Evolutionary conservation across 192 early-diverging fungal species (phyloP), one percentile per base, ranked within the genome.

Genomic region (Umbelopsis sp.): DNA sequence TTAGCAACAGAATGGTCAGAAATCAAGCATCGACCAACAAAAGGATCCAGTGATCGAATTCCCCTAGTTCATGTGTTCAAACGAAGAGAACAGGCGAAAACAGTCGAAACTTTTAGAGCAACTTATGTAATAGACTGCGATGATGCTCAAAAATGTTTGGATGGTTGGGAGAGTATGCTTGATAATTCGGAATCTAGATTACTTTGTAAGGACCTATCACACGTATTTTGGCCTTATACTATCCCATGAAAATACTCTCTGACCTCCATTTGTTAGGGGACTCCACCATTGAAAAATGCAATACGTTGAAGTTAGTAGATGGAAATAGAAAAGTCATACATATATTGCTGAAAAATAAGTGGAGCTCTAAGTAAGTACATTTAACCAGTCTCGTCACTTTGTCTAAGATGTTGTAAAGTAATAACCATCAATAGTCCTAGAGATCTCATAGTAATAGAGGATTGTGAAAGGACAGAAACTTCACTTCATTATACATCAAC

Each of bases 311-410:
- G 16, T 30, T 61, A 35, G 33, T 16, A 35, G 30, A 61, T 5
- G 33, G 35, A 12, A 61, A 13, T 25, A 25, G 27, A 27, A 61
- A 16, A 61, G 27, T 61, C 11, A 33, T 30, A 30, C 27, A 61
- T 7, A 35, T 61, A 2, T 18, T 61, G 25, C 30, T 61, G 15
- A 61, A 61, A n/a, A 61, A 61, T n/a, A 61, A 61, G 33, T 61
- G 55, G 55, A 61, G 55, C 55, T 61, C 55, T 10, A 61, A 61
- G 55, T 61, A 35, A 61, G 55, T 35, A 61, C 27, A 6, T 16
- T 18, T 4, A 2, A 13, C 18, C 30, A 23, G 23, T 23, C 53
- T 15, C 23, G 18, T n/a, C 1, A 22, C 30, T 52, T 52, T 1
- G 4, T 25, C 7, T 35, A 25, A 8, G 4, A 3, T 2, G 11